Evolutionary conservation across 2,329 filamentous ascomycete species (phyloP).

Genomic region (Talaromyces pinophilus): DNA sequence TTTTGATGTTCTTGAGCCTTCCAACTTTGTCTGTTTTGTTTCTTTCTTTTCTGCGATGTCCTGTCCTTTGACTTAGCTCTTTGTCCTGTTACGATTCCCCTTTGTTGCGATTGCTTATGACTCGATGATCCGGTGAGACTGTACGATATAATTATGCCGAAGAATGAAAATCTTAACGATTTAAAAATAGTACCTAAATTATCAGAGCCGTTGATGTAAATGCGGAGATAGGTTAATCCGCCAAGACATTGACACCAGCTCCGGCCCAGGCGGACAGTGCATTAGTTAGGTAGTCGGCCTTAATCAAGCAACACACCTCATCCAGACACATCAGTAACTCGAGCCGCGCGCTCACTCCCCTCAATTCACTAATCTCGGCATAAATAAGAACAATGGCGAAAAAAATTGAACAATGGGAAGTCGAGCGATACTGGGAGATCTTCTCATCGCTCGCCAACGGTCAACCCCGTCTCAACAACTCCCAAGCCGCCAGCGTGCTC

Average conservation of each 20-base stretch:
- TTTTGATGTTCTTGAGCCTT: neutral
- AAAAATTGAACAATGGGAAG: slow-evolving; percentile 69
- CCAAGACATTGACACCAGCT: slow-evolving; percentile 8
- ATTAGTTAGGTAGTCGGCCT: neutral
- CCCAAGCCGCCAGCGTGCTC: slow-evolving; percentile 69
- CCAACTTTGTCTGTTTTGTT: neutral
- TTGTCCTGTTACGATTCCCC: slow-evolving; percentile 23
- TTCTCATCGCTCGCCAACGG: slow-evolving; percentile 68
- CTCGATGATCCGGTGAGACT: slow-evolving; percentile 13
- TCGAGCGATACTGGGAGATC: slow-evolving; percentile 79
- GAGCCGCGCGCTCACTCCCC: slow-evolving; percentile 11
- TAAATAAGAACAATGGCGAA: slow-evolving; percentile 36
- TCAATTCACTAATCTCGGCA: neutral
- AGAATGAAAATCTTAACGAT: neutral
- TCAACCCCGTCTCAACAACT: slow-evolving; percentile 65
- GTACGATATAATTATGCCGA: slow-evolving; percentile 17
- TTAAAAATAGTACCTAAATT: neutral
- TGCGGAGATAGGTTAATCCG: slow-evolving; percentile 13
- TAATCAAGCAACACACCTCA: slow-evolving; percentile 4
- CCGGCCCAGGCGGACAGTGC: slow-evolving; percentile 10
- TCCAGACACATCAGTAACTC: neutral
- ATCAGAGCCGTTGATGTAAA: neutral
- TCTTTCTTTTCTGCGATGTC: slow-evolving; percentile 6
- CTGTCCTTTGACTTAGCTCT: slow-evolving; percentile 3
- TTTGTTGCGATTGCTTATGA: slow-evolving; percentile 21